Base-by-base conservation (phyloP, 1,139 yeast species). In the Zhuliangozyma parablackwelliae region DNA sequence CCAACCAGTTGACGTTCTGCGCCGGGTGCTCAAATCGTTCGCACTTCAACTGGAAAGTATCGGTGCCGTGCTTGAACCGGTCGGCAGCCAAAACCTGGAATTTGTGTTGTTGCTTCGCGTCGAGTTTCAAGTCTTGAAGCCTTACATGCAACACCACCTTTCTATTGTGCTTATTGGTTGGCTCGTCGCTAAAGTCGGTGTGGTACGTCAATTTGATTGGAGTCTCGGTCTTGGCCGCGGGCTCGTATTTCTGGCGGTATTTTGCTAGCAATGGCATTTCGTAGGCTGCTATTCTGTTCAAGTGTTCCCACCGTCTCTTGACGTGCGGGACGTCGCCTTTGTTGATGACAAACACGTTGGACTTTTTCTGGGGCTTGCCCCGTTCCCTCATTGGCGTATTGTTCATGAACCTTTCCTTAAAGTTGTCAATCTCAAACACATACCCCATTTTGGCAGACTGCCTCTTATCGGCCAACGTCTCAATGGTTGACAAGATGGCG, bases 261-360 rank as follows among this genome's bases (percentile, higher is more conserved):
- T 87, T 79, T 32, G 82, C 80, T 46, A 92, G 71, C 41, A 82
- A 75, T 3, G 98, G 98, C 70, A 90, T 74, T 59, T 90, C 97
- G 62, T 82, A 92, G 0, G 97, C 97, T 26, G 94, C 85, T 29
- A 87, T 69, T 51, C 97, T 75, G 52, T 82, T 82, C 53, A 83
- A 78, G 39, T 70, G 64, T 26, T 68, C 72, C 28, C 52, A 51
- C 45, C 63, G 60, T 48, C 75, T 59, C 33, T 48, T 49, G 37
- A 63, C 59, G 43, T 69, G 73, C 3, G 69, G 65, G 10, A 63
- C 59, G 21, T 52, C 50, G 31, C 75, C 75, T 33, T 54, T 53
- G 30, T 61, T 52, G 33, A 65, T 56, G 11, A 70, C 75, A 35
- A 56, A 53, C n/a, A 63, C 56, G 43, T 68, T 68, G 45, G 69